A percentile compares a stretch with the other conserved stretches of the same genome.
These are phyloP conservation scores for Zizania latifolia DNA, from an alignment of 176 grass and related monocot genomes.

Conservation along the genomic window DNA sequence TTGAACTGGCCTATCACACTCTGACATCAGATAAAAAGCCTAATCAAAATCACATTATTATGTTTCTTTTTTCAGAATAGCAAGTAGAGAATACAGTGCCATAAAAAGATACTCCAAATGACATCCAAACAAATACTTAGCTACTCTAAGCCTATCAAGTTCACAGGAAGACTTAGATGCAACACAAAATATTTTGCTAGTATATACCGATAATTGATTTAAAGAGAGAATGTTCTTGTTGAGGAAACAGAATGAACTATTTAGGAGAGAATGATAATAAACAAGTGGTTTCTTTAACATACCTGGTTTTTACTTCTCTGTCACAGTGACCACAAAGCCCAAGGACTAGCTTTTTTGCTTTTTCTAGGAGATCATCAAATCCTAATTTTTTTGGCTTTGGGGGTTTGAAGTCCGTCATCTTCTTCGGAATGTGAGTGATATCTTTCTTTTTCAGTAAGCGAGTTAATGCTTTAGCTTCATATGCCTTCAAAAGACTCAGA, in stretches of 20 bases:
- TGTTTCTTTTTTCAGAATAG: not conserved
- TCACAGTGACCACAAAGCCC: slow-evolving; percentile 73
- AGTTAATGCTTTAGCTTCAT: slow-evolving; percentile 65
- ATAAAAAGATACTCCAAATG: not conserved
- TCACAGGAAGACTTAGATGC: not conserved
- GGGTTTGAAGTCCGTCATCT: slow-evolving; percentile 10
- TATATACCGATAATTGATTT: not conserved
- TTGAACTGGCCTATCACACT: not conserved
- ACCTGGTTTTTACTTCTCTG: slow-evolving; percentile 65
- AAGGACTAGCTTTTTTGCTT: slow-evolving; percentile 48
- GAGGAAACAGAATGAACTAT: not conserved
- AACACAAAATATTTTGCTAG: not conserved
- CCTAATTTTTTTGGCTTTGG: slow-evolving; percentile 42
- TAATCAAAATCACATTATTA: not conserved
- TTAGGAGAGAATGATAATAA: slow-evolving; percentile 7
- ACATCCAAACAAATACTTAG: not conserved
- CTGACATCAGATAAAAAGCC: not conserved
- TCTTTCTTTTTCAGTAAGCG: slow-evolving; percentile 83
- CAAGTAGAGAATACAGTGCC: not conserved
- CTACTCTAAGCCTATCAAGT: not conserved
- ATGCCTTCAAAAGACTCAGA: slow-evolving; percentile 76
- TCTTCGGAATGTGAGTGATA: slow-evolving; percentile 38
- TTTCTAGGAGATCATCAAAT: slow-evolving; percentile 65
- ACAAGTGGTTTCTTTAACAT: slow-evolving; percentile 3
- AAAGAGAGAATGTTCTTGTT: not conserved